Base-by-base conservation (phyloP, 2,329 filamentous ascomycete species). In the Talaromyces marneffei region DNA sequence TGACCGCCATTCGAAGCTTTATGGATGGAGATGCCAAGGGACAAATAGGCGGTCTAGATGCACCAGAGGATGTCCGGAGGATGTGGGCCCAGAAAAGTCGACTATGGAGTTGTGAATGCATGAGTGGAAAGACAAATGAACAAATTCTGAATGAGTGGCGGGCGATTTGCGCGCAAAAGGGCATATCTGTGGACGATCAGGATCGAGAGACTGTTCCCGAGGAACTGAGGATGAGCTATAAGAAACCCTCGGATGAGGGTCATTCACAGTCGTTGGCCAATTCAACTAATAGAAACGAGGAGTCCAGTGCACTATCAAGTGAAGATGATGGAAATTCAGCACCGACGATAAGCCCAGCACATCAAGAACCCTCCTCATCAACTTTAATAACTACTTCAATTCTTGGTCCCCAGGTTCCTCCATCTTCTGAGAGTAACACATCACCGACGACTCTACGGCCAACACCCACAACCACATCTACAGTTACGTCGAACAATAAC, bases 11-110 rank as follows among this genome's bases (percentile, higher is more conserved):
- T 54, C 80, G 94, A 59, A 89, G 85, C 67, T 97, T 97, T 75
- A 97, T 99, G 92, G 92, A 95, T 73, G 92, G 89, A 2, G 90
- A 93, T 67, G 87, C 90, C 8, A 86, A 85, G 67, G 94, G 94
- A 0, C 94, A 97, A 78, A 80, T 99, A 1, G 94, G 94, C 12
- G 94, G 94, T 0, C 80, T 97, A 68, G 92, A 97, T 66, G 88
- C 88, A 3, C 84, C 79, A 27, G 86, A 88, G 18, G 82, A 80
- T 4, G 85, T 90, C 56, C 80, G 93, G 59, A 82, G 82, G 68
- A 79, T 83, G 50, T 83, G 94, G 68, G 94, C 94, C 4, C 78
- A 72, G 52, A 85, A 88, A 69, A 91, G 87, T 63, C 75, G 75
- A 0, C 71, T 67, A 0, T 97, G 87, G 83, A 83, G 77, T 58